Base-by-base conservation (phyloP, 768 basidiomycete species). In the Naganishia onofrii region DNA sequence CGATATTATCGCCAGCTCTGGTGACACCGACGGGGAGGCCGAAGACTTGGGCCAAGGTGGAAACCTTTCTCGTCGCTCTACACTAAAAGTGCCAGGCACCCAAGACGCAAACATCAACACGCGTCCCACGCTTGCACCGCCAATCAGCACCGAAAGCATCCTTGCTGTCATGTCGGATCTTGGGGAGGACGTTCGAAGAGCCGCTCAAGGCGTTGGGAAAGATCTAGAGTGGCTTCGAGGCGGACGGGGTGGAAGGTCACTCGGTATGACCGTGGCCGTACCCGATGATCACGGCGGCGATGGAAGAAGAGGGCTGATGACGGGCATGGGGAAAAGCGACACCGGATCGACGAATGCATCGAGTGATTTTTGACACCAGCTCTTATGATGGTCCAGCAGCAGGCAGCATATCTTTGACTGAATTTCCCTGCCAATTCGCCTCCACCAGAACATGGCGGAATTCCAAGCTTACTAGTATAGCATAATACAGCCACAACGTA, bases 171-270 rank as follows among this genome's bases (percentile, higher is more conserved):
- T 63, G 60, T 42, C 38, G 7, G 60, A 63, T 44, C 60, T 63
- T 7, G 60, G 60, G 5, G 60, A 63, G 13, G 60, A 63, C 38
- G 60, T 63, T 5, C 60, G 60, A 4, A 38, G 60, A 2, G 60
- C 60, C 9, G 60, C 60, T 1, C 36, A 63, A 29, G 60, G 60
- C 23, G 60, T 63, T 17, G 60, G 60, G 23, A 63, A 63, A 29
- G 42, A 63, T 44, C 26, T 63, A 29, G 60, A 63, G 26, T 63
- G 60, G 60, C 21, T 63, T 26, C 29, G 60, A 10, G 60, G 60
- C 23, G 60, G 60, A 26, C 6, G 60, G 23, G 60, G 60, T 3
- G 60, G 60, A 26, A 63, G 60, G 32, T 42, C 60, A n/a, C 42
- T 63, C 7, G 60, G 36, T 17, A 63, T 63, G 60, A 63, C 60